Evolutionary conservation across 116 monocot genomes (phyloP).

Genomic region (Cymodocea nodosa): DNA sequence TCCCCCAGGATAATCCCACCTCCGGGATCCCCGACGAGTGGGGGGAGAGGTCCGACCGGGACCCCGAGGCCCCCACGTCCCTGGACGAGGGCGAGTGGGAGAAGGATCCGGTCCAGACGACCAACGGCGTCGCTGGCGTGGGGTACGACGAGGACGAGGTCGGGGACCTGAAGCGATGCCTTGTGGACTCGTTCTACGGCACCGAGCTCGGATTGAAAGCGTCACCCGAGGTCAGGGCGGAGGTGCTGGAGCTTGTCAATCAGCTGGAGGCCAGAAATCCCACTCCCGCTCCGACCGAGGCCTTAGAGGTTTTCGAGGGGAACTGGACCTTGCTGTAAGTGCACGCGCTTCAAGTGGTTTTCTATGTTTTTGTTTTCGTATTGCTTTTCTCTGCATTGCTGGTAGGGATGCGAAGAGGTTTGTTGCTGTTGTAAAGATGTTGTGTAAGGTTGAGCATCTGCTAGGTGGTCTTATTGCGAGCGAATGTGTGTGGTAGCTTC

Average conservation of each 20-base stretch:
- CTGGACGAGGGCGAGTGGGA: constrained; percentile 70
- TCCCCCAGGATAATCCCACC: neutral
- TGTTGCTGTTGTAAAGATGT: no score
- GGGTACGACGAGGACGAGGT: constrained; percentile 26
- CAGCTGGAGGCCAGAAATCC: constrained; percentile 83
- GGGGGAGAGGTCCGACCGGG: constrained; percentile 33
- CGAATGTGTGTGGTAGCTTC: no score
- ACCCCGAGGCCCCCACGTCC: constrained; percentile 12
- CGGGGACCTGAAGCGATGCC: constrained; percentile 54
- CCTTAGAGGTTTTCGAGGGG: constrained; percentile 56
- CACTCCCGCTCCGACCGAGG: constrained; percentile 42
- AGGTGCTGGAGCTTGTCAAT: constrained; percentile 62
- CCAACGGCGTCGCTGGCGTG: neutral
- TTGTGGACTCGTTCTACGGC: constrained; percentile 65
- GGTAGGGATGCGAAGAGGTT: no score
- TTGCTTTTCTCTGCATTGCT: neutral
- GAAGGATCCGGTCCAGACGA: constrained; percentile 1
- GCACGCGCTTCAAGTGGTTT: neutral
- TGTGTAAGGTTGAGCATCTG: no score
- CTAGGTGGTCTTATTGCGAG: no score
- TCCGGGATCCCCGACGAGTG: constrained; percentile 39
- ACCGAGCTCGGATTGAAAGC: constrained; percentile 59
- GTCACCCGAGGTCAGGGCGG: constrained; percentile 53
- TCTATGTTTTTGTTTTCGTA: neutral
- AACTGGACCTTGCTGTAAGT: constrained; percentile 92